Conservation (phyloP, 1,139 yeast species). For the Protomyces inouyei region DNA sequence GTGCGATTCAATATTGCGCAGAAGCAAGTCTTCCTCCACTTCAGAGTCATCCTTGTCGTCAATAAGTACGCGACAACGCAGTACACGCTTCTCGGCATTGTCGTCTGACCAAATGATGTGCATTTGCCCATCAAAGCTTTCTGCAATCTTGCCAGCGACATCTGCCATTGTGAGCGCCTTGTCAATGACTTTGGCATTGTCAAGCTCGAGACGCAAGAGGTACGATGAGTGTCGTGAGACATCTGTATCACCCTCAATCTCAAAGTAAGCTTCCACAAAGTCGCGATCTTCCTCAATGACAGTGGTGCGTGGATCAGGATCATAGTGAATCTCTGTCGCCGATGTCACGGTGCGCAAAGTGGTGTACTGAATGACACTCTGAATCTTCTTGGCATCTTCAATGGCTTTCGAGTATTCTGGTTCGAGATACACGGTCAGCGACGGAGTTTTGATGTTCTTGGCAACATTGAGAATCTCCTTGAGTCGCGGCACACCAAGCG, state of each 20-base stretch:
- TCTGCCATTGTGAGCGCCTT: constrained; percentile 97
- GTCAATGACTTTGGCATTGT: constrained; percentile 98
- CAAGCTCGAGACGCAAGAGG: constrained; percentile 91
- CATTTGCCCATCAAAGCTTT: constrained; percentile 68
- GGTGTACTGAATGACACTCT: constrained; percentile 95
- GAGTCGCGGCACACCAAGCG: constrained; percentile 98
- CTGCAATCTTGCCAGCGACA: constrained; percentile 93
- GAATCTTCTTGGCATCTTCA: constrained; percentile 89
- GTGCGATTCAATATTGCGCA: constrained; percentile 90
- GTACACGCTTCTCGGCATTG: constrained; percentile 91
- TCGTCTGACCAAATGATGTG: constrained; percentile 99
- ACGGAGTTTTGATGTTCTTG: constrained; percentile 97
- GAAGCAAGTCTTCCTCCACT: constrained; percentile 85
- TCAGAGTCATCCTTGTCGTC: constrained; percentile 89
- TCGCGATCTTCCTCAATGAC: constrained; percentile 95
- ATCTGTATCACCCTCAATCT: constrained; percentile 88
- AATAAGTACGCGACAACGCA: constrained; percentile 90
- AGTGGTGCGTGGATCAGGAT: constrained; percentile 95
- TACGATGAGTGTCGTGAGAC: constrained; percentile 97
- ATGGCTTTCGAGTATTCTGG: constrained; percentile 79
- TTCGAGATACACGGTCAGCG: constrained; percentile 82
- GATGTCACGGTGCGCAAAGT: constrained; percentile 91
- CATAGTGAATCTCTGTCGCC: constrained; percentile 95
- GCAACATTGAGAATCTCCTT: constrained; percentile 99
- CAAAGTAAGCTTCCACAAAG: constrained; percentile 93